Conservation (phyloP, 345 rosid species). For the Abelmoschus esculentus region DNA sequence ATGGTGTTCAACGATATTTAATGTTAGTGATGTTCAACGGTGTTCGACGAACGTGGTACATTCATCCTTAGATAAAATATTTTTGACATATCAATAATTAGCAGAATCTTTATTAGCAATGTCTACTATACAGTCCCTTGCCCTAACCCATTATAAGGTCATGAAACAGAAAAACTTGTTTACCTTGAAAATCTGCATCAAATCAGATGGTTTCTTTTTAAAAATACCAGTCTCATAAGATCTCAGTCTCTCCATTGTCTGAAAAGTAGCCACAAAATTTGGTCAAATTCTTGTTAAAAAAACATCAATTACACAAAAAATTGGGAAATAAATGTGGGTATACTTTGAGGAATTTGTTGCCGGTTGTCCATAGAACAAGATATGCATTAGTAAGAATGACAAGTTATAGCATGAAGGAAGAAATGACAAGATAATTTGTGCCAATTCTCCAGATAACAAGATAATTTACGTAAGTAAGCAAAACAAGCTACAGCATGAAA, state of each 20-base stretch:
- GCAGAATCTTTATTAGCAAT: background rate
- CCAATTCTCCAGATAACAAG: no score
- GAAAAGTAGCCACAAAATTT: constrained; percentile 19
- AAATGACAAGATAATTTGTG: background rate
- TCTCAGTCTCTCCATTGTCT: constrained; percentile 98
- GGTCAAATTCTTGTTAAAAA: constrained; percentile 3
- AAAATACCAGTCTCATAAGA: constrained; percentile 74
- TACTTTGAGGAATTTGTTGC: background rate
- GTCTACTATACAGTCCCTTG: background rate
- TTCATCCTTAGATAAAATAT: background rate
- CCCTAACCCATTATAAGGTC: background rate
- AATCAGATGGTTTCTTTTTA: constrained; percentile 79
- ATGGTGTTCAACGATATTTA: no score
- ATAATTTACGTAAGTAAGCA: background rate
- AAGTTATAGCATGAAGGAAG: background rate
- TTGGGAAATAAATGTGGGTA: background rate
- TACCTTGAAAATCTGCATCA: constrained; percentile 97
- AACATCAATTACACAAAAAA: background rate
- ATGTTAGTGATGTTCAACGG: no score
- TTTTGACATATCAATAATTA: background rate
- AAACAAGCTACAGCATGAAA: background rate
- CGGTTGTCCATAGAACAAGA: background rate
- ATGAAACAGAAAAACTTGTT: constrained; percentile 12
- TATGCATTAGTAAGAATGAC: background rate
- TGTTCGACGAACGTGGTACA: no score